Evolutionary conservation across 768 basidiomycete species (phyloP).

Genomic region (Suillus cothurnatus): DNA sequence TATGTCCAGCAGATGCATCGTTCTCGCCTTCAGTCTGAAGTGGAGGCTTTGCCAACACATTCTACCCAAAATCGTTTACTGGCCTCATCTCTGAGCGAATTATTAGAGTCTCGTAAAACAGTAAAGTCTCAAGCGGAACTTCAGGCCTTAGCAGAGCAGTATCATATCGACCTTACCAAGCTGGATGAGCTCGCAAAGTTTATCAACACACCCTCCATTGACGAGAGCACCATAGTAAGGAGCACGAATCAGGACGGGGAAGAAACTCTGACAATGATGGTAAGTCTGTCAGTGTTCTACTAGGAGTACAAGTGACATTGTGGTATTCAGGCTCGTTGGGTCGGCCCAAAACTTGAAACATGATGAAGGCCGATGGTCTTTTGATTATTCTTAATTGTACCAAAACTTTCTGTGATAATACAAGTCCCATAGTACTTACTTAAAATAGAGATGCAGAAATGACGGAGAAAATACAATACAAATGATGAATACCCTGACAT

Average conservation of each 20-base stretch:
- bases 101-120: conserved; percentile 67
- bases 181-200: conserved; percentile 54
- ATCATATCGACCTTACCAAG: conserved; percentile 54
- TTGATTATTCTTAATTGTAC: background rate
- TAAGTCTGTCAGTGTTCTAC: conserved; percentile 29
- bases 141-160: conserved; percentile 51
- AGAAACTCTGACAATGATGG: conserved; percentile 53
- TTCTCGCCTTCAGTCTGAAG: conserved; percentile 57
- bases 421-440: conserved; percentile 15
- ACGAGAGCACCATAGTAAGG: conserved; percentile 44
- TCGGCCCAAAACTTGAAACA: conserved; percentile 20
- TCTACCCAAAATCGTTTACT: conserved; percentile 55
- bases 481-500: conserved; percentile 7
- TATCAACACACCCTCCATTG: conserved; percentile 68
- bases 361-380: background rate
- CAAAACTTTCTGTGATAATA: background rate
- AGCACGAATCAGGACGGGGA: conserved; percentile 56
- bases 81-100: conserved; percentile 51
- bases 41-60: conserved; percentile 45
- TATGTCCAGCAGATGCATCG: conserved; percentile 49
- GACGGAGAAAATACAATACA: conserved; percentile 10
- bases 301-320: background rate
- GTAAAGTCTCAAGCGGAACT: conserved; percentile 44
- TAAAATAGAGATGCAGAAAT: conserved; percentile 6
- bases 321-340: conserved; percentile 28